A percentile compares a stretch with the other conserved stretches of the same genome.
phyloP scores from a whole-genome alignment of 345 rosid species.

The Bruguiera sexangula region DNA sequence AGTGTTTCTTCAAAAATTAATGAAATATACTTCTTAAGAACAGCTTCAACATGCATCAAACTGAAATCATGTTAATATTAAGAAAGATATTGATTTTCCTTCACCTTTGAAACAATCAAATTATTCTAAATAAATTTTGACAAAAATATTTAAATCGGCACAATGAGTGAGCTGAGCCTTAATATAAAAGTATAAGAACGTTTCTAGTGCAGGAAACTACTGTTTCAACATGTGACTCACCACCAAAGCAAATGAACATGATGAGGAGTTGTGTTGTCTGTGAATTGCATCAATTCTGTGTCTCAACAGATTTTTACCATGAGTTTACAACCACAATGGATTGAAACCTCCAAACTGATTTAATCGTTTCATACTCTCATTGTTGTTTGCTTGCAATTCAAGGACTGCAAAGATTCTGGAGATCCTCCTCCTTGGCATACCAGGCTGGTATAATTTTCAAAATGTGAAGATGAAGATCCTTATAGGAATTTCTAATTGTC shows the following conservation, averaged over 20 bases:
- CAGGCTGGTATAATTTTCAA: constrained; percentile 83
- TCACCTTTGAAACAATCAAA: too few species aligned
- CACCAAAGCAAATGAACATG: constrained; percentile 1
- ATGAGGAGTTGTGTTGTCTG: background rate
- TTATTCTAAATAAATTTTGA: too few species aligned
- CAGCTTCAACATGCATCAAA: too few species aligned
- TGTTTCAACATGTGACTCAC: background rate
- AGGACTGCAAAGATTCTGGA: constrained; percentile 75
- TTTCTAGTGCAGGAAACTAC: too few species aligned
- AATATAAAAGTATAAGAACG: too few species aligned
- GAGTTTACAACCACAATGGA: background rate
- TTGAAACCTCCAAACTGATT: background rate
- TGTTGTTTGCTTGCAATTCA: constrained; percentile 26
- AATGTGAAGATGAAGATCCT: constrained; percentile 85
- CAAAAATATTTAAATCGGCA: too few species aligned
- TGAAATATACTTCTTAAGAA: too few species aligned
- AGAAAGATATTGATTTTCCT: too few species aligned
- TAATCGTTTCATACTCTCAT: background rate
- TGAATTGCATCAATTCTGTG: background rate
- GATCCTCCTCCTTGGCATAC: constrained; percentile 96
- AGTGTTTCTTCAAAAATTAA: too few species aligned
- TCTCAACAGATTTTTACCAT: background rate
- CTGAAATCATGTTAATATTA: too few species aligned
- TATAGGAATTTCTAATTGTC: constrained; percentile 90
- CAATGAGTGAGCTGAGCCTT: too few species aligned